Conservation (phyloP, 2,329 filamentous ascomycete species). For the Sporothrix humicola region DNA sequence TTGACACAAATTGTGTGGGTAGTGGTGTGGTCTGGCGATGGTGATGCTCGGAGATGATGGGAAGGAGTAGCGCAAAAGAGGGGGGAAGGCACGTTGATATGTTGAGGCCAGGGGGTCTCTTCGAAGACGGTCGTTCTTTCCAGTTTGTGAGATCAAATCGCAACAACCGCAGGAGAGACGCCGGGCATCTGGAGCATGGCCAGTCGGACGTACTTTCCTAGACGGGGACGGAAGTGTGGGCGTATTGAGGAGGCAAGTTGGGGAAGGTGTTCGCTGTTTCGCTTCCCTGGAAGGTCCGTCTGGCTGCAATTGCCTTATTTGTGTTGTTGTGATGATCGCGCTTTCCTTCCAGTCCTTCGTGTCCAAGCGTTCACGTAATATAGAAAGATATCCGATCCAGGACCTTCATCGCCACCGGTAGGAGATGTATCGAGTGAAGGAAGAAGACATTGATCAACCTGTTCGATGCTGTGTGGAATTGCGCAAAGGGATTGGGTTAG, state of each 20-base stretch:
- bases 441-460: neutral
- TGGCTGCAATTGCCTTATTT: slow-evolving; percentile 20
- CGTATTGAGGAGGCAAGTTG: neutral
- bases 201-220: slow-evolving; percentile 19
- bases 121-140: slow-evolving; percentile 9
- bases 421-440: neutral
- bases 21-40: neutral
- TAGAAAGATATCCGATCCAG: neutral
- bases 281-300: neutral
- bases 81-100: neutral
- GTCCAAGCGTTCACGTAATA: neutral
- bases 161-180: slow-evolving; percentile 9
- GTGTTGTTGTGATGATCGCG: neutral
- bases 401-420: neutral
- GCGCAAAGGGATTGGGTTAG: slow-evolving; percentile 16
- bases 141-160: neutral
- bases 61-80: neutral
- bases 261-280: neutral
- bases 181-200: slow-evolving; percentile 8
- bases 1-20: slow-evolving; percentile 1
- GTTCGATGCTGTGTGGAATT: slow-evolving; percentile 10
- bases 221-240: slow-evolving; percentile 1
- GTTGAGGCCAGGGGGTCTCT: neutral
- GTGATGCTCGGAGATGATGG: slow-evolving; percentile 20
- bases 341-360: neutral